Evolutionary conservation across 106 monocot genomes (phyloP).

Genomic region (Platanthera guangdongensis): DNA sequence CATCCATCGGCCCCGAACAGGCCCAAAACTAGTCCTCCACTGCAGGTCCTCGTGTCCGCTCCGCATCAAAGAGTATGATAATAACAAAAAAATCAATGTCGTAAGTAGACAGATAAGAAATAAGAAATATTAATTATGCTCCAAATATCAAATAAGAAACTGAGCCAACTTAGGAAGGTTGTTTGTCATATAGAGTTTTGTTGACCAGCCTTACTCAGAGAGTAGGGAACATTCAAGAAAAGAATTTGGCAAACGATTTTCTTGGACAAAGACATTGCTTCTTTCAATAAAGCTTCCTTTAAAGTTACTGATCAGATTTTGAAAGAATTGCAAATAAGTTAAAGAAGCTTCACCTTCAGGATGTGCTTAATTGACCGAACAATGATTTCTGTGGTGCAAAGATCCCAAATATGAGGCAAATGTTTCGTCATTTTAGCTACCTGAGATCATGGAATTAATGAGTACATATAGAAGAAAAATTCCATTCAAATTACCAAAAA

Average conservation of each 20-base stretch:
- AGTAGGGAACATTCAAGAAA: background rate
- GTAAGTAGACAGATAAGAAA: background rate
- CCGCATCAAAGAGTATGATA: background rate
- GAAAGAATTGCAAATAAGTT: background rate
- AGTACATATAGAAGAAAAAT: conserved; percentile 3
- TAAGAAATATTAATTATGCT: background rate
- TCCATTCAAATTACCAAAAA: background rate
- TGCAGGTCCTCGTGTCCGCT: too few relatives aligned
- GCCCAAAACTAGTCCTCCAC: too few relatives aligned
- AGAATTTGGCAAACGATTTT: background rate
- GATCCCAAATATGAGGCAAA: conserved; percentile 81
- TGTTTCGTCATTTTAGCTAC: conserved; percentile 64
- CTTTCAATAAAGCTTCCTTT: background rate
- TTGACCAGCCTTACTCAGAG: background rate
- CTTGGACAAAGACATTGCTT: background rate
- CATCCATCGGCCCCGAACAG: too few relatives aligned
- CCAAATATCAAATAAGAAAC: background rate
- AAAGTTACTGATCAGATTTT: background rate
- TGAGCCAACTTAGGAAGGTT: background rate
- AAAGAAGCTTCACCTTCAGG: conserved; percentile 45
- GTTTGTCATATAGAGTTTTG: background rate
- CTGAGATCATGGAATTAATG: conserved; percentile 27
- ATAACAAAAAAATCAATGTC: background rate
- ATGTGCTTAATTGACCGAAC: conserved; percentile 84
- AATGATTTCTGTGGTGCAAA: conserved; percentile 65